Base-by-base conservation (phyloP, 139 green algal species). In the Picochlorum costavermella region DNA sequence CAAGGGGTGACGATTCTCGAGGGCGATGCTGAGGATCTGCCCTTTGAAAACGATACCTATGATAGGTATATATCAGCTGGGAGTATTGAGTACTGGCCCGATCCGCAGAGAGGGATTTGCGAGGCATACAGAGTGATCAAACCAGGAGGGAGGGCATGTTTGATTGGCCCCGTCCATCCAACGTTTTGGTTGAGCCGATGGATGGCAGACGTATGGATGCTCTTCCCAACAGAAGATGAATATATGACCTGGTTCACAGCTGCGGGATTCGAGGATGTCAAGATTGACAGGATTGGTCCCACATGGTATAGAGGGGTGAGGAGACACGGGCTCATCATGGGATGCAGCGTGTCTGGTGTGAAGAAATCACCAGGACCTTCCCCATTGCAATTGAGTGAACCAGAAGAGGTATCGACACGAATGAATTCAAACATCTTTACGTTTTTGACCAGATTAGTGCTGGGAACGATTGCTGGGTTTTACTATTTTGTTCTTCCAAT, bases 231-330 rank as follows among this genome's bases (percentile, higher is more conserved):
- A 4, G 91, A 97, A 76, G 69, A 88, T 31, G 91, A 97, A 76
- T 97, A 97, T 84, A 90, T 94, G 11, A 71, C 92, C 69, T 97
- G 91, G 91, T 97, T 94, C 74, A 95, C 78, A 26, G 87, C 85
- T 61, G 90, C 86, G 10, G 91, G 91, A 0, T 97, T 97, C 57
- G 61, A 45, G 5, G 87, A 97, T 68, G 78, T 97, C 9, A 78
- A 95, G 77, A 82, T 97, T 36, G 94, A 85, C 56, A 81, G 91
- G 55, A 97, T 97, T 53, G 91, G 91, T 2, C 91, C 91, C 36
- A 88, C 75, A 37, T 97, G 91, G 91, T 97, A 97, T 80, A 75
- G 91, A n/a, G 91, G 91, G 2, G 88, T 94, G 57, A 68, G 91
- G 20, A 74, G 88, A 9, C 91, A 97, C 63, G 91, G 91, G 10